phyloP scores from a whole-genome alignment of 2,329 filamentous ascomycete species.

The Fusarium liriodendri region DNA sequence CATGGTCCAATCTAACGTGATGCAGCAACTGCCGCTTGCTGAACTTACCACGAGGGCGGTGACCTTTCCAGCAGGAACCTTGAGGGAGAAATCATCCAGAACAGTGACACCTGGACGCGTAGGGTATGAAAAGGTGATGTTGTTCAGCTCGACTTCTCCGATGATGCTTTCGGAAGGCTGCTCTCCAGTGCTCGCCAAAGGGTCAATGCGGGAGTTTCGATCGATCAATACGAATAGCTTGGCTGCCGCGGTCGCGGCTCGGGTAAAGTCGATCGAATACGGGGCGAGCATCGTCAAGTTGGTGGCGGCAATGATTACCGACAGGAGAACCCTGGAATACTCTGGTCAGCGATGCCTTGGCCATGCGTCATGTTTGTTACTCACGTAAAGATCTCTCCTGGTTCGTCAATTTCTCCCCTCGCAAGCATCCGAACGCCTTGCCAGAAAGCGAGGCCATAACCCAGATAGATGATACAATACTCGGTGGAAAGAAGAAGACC shows the following conservation, averaged over 20 bases:
- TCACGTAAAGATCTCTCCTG: neutral
- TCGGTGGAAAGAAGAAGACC: neutral
- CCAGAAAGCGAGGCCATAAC: neutral
- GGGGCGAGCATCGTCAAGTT: neutral
- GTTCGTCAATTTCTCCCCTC: neutral
- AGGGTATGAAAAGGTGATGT: neutral
- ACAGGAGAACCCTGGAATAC: neutral
- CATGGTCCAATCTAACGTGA: neutral
- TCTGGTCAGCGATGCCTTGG: neutral
- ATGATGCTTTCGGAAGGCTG: neutral
- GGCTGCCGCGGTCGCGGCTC: neutral
- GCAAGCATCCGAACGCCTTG: neutral
- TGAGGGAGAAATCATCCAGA: neutral
- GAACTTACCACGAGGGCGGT: neutral
- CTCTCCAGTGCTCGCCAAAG: neutral
- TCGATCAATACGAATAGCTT: neutral
- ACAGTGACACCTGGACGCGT: neutral
- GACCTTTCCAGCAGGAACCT: neutral
- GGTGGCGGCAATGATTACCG: neutral
- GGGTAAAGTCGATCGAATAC: neutral
- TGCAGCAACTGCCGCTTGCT: neutral
- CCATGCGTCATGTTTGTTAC: neutral
- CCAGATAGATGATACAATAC: neutral
- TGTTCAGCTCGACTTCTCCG: neutral
- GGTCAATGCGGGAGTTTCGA: neutral